A percentile compares a stretch with the other conserved stretches of the same genome.
Evolutionary conservation across 192 early-diverging fungal genomes (phyloP).

Genomic region (Kappamyces sp.): DNA sequence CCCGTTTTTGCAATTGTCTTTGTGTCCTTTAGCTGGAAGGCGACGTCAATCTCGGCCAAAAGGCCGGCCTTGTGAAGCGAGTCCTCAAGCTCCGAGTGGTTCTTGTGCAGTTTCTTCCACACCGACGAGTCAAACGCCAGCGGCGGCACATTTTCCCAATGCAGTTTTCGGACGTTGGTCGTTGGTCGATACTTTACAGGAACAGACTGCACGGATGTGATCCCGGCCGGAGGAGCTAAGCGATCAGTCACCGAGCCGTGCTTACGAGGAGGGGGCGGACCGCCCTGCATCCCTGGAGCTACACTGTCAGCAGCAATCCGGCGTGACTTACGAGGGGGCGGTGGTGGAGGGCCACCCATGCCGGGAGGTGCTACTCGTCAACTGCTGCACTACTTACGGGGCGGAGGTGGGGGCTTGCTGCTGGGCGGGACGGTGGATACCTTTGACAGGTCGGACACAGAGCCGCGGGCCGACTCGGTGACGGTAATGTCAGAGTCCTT

Average conservation of each 20-base stretch:
- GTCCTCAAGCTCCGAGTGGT: neutral
- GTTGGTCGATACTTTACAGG: conserved; percentile 2
- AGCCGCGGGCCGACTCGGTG: neutral
- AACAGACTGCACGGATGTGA: neutral
- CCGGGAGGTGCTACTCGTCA: neutral
- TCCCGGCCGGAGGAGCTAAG: neutral
- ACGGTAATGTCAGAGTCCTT: neutral
- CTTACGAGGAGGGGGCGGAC: neutral
- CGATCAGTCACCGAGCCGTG: no score
- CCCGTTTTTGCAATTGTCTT: neutral
- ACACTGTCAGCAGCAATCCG: no score
- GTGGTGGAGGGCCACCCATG: conserved; percentile 15
- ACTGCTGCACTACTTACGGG: neutral
- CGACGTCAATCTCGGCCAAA: neutral
- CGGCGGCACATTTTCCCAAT: neutral
- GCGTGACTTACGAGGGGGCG: conserved; percentile 8
- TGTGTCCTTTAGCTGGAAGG: conserved; percentile 1
- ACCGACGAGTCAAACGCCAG: neutral
- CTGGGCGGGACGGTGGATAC: conserved; percentile 5
- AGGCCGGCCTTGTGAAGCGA: neutral
- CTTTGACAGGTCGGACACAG: conserved; percentile 2
- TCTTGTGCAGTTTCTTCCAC: neutral
- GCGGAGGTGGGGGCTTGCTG: conserved; percentile 10
- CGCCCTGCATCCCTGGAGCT: neutral
- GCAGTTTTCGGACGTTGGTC: neutral